A percentile compares a stretch with the other conserved stretches of the same genome.
These are phyloP conservation scores for Colletotrichum cordylinicola DNA, from an alignment of 2,329 filamentous ascomycete genomes.

Conservation along the genomic window DNA sequence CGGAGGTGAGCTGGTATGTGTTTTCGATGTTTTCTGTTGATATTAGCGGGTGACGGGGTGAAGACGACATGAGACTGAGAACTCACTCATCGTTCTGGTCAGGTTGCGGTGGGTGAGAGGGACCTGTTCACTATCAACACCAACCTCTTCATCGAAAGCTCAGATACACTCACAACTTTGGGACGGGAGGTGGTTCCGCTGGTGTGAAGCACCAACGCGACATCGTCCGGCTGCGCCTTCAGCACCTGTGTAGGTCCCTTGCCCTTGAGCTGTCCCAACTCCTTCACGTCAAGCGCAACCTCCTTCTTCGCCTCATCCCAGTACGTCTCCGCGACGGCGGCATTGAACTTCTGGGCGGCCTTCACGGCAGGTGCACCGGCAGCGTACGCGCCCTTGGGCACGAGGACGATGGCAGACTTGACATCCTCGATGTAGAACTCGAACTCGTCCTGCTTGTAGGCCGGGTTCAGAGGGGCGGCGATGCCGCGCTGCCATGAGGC, in stretches of 20 bases:
- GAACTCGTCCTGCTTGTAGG: constrained; percentile 89
- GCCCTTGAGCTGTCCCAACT: constrained; percentile 68
- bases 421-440: constrained; percentile 93
- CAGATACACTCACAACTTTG: constrained; percentile 68
- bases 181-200: constrained; percentile 83
- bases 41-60: background rate
- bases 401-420: constrained; percentile 78
- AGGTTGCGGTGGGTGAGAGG: constrained; percentile 84
- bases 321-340: constrained; percentile 87
- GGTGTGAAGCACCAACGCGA: constrained; percentile 83
- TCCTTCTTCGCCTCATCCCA: constrained; percentile 70
- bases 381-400: constrained; percentile 73
- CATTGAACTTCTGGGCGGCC: constrained; percentile 79
- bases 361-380: constrained; percentile 74
- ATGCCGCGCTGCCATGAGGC: constrained; percentile 83
- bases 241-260: constrained; percentile 44
- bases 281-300: constrained; percentile 80
- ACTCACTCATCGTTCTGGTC: constrained; percentile 77
- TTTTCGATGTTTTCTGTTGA: constrained; percentile 72
- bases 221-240: constrained; percentile 72
- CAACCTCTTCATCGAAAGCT: background rate
- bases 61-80: background rate
- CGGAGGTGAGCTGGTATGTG: constrained; percentile 74
- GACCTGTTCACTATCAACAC: constrained; percentile 50
- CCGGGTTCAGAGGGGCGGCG: constrained; percentile 85